phyloP scores from a whole-genome alignment of 352 stramenopile genomes.

The Pythium diclinum region DNA sequence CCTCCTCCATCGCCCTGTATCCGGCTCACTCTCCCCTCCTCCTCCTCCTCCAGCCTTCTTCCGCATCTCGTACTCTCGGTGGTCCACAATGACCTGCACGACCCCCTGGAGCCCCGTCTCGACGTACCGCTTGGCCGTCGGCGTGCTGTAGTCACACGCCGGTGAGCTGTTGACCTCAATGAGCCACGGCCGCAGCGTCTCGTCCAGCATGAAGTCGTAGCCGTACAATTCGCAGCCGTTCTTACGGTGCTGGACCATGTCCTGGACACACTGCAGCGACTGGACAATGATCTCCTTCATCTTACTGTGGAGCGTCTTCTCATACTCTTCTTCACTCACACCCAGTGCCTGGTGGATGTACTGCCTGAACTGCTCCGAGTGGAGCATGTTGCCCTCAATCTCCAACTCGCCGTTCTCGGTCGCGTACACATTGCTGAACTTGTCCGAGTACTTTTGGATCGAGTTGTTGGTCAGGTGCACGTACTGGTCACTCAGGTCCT shows the following conservation, averaged over 20 bases:
- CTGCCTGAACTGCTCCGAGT: conserved; percentile 72
- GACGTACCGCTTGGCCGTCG: conserved; percentile 88
- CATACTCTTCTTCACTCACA: conserved; percentile 36
- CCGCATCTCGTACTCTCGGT: conserved; percentile 60
- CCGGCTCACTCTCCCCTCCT: conserved; percentile 31
- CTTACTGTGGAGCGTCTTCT: conserved; percentile 52
- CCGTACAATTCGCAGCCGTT: conserved; percentile 93
- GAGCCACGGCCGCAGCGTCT: conserved; percentile 79
- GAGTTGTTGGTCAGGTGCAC: conserved; percentile 94
- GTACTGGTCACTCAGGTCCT: conserved; percentile 85
- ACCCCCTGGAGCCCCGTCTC: conserved; percentile 79
- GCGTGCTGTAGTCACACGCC: conserved; percentile 92
- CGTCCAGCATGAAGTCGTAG: conserved; percentile 94
- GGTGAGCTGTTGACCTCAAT: conserved; percentile 93
- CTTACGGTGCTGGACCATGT: conserved; percentile 82
- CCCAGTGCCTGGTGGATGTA: conserved; percentile 40
- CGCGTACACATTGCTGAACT: conserved; percentile 80
- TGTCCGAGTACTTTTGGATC: conserved; percentile 91
- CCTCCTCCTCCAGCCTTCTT: conserved; percentile 29
- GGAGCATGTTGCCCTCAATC: conserved; percentile 71
- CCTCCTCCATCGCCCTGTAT: conserved; percentile 59
- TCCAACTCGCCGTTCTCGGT: conserved; percentile 60
- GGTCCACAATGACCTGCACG: conserved; percentile 88
- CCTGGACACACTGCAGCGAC: conserved; percentile 85
- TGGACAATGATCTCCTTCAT: conserved; percentile 88